Conservation (phyloP, 129 eudicot genomes). For the Artemisia tridentata region DNA sequence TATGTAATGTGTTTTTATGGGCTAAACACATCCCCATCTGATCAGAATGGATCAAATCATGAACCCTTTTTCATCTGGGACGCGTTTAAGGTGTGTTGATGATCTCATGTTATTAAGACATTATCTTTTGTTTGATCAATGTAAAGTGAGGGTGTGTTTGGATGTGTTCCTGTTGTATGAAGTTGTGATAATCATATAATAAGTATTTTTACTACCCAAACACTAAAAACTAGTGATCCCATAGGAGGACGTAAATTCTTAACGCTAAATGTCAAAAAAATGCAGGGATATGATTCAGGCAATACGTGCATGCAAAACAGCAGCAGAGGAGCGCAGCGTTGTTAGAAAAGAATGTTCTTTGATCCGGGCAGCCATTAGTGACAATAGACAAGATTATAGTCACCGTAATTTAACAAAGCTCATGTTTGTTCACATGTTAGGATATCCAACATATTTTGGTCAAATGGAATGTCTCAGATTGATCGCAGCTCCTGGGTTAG, state of each 20-base stretch:
- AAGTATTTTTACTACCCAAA: too few relatives aligned
- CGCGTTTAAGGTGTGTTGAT: slow-evolving; percentile 66
- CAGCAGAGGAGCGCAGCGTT: slow-evolving; percentile 95
- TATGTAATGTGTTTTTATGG: neutral
- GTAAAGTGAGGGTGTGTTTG: neutral
- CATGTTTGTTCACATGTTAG: slow-evolving; percentile 98
- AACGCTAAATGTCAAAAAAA: neutral
- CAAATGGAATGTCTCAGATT: slow-evolving; percentile 96
- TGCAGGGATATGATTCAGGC: slow-evolving; percentile 99
- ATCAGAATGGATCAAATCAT: slow-evolving; percentile 49
- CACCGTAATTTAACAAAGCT: slow-evolving; percentile 96
- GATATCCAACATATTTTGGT: slow-evolving; percentile 98
- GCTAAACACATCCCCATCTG: neutral
- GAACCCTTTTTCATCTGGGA: slow-evolving; percentile 89
- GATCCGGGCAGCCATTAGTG: slow-evolving; percentile 87
- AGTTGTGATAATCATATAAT: neutral
- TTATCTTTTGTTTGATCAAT: neutral
- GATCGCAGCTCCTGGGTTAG: slow-evolving; percentile 93
- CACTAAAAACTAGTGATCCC: too few relatives aligned
- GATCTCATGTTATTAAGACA: neutral
- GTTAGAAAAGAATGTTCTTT: slow-evolving; percentile 96
- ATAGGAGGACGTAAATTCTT: too few relatives aligned
- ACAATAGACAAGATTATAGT: slow-evolving; percentile 77
- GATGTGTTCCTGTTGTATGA: too few relatives aligned
- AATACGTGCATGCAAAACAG: slow-evolving; percentile 97